Evolutionary conservation across 2,329 filamentous ascomycete species (phyloP).

Genomic region (Aspergillus pseudoterreus): DNA sequence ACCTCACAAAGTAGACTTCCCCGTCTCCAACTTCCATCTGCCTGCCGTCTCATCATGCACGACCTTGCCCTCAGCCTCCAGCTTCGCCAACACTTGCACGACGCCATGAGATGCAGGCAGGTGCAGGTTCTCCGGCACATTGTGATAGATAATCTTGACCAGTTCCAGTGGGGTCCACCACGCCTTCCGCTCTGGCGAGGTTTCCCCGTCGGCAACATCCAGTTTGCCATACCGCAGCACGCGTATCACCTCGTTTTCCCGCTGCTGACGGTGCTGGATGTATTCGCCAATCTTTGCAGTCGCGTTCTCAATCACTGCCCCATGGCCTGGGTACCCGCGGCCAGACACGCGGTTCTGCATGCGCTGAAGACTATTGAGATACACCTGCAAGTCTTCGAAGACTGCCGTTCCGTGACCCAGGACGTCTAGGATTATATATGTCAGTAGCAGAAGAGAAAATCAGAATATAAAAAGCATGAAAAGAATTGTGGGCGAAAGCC

Average conservation of each 20-base stretch:
- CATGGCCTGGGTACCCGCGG: slow-evolving; percentile 83
- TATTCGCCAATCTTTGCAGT: slow-evolving; percentile 73
- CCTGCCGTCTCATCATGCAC: slow-evolving; percentile 27
- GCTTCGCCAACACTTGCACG: slow-evolving; percentile 73
- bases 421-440: slow-evolving; percentile 50
- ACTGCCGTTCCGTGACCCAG: slow-evolving; percentile 82
- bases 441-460: slow-evolving; percentile 2
- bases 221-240: slow-evolving; percentile 51
- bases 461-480: not conserved
- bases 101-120: slow-evolving; percentile 72
- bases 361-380: slow-evolving; percentile 63
- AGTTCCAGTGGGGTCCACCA: slow-evolving; percentile 71
- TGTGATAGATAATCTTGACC: slow-evolving; percentile 81
- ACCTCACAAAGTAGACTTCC: slow-evolving; percentile 29
- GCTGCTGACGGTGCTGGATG: slow-evolving; percentile 71
- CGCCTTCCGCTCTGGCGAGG: slow-evolving; percentile 35
- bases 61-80: slow-evolving; percentile 70
- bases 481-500: not conserved
- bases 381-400: slow-evolving; percentile 71
- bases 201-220: slow-evolving; percentile 26
- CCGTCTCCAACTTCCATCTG: slow-evolving; percentile 26
- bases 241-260: slow-evolving; percentile 73
- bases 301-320: slow-evolving; percentile 71
- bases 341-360: slow-evolving; percentile 63
- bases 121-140: slow-evolving; percentile 73